phyloP scores from a whole-genome alignment of 140 eudicot genomes.

The Oenanthe javanica region DNA sequence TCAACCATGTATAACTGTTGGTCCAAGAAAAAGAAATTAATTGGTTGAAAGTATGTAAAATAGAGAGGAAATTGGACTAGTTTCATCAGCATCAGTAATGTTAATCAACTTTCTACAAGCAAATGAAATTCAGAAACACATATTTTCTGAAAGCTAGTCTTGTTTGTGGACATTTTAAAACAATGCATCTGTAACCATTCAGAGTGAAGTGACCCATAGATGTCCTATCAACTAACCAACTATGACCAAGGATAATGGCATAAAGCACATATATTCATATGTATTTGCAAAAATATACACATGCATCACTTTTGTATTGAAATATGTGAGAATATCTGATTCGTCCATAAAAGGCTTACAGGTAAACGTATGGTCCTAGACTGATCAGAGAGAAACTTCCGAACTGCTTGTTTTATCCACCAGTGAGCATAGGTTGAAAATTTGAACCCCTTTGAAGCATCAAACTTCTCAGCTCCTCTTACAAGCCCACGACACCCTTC shows the following conservation, averaged over 20 bases:
- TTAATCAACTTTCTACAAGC: neutral
- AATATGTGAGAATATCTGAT: neutral
- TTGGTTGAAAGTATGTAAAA: neutral
- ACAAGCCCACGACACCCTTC: constrained; percentile 96
- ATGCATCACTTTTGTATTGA: neutral
- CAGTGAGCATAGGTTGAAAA: constrained; percentile 98
- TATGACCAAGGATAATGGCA: neutral
- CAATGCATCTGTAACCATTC: neutral
- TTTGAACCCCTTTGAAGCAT: constrained; percentile 80
- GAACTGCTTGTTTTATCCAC: constrained; percentile 97
- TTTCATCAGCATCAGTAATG: neutral
- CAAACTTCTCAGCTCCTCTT: constrained; percentile 88
- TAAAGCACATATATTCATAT: neutral
- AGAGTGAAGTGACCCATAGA: neutral
- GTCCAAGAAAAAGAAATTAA: constrained; percentile 1
- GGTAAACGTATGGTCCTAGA: constrained; percentile 66
- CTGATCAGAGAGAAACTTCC: constrained; percentile 85
- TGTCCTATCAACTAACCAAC: neutral
- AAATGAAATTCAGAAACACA: neutral
- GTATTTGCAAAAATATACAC: neutral
- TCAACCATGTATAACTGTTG: constrained; percentile 82
- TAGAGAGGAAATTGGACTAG: neutral
- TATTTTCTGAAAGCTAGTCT: neutral
- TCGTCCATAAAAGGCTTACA: neutral
- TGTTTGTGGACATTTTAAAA: neutral